Evolutionary conservation across 352 stramenopile genomes (phyloP).

Genomic region (Globisporangium barbulae): DNA sequence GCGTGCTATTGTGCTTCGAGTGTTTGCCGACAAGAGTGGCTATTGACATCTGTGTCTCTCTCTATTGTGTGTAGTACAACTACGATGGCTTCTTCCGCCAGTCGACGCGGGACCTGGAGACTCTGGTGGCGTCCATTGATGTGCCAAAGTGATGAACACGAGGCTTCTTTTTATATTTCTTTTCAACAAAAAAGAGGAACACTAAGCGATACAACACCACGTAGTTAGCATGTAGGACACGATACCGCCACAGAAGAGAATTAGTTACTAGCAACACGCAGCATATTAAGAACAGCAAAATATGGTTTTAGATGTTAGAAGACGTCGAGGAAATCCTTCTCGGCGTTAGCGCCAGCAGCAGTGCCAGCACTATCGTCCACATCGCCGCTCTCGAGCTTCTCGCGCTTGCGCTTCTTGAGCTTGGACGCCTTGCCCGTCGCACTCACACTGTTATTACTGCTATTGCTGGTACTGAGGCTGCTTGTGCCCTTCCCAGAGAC

Average conservation of each 20-base stretch:
- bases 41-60: neutral
- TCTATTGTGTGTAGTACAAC: conserved; percentile 55
- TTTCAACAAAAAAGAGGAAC: neutral
- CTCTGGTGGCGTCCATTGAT: conserved; percentile 56
- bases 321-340: conserved; percentile 49
- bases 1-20: neutral
- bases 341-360: conserved; percentile 15
- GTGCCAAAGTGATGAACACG: conserved; percentile 21
- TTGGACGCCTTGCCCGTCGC: conserved; percentile 33
- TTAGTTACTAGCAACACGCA: neutral
- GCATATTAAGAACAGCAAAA: conserved; percentile 8
- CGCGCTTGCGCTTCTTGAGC: conserved; percentile 55
- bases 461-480: neutral
- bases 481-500: conserved; percentile 22
- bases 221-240: conserved; percentile 6
- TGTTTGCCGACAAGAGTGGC: neutral
- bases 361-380: conserved; percentile 14
- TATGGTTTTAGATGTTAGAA: conserved; percentile 28
- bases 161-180: neutral
- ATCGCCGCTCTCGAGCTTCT: conserved; percentile 21
- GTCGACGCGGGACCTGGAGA: conserved; percentile 70
- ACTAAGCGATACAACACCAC: neutral
- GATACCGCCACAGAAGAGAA: conserved; percentile 2
- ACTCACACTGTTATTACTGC: conserved; percentile 3
- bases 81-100: conserved; percentile 84